Evolutionary conservation across 495 filamentous ascomycete species (phyloP), one percentile per base, ranked within the genome.

Genomic region (Aspergillus sparsus): DNA sequence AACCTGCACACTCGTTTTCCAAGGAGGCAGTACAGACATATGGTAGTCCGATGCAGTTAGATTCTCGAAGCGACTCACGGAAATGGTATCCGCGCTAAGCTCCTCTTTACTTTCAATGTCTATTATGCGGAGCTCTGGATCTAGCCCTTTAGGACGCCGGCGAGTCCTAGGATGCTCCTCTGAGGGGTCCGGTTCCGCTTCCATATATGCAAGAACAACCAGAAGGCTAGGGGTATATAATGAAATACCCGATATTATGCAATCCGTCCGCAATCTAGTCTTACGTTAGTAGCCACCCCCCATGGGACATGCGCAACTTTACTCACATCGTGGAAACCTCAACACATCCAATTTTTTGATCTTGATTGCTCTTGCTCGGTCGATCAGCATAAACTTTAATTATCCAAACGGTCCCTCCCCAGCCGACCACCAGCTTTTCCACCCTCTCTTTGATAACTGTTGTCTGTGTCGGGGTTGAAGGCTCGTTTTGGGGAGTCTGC

Each of bases 321-420:
- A 27, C 91, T 74, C 71, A 96, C 90, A 94, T 91, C 67, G 93
- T 94, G 57, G 91, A 82, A 64, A 97, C 92, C 64, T 97, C 91
- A 35, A 90, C 92, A 67, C 85, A 85, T 13, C 90, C 93, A 66
- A 87, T 82, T 57, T 83, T 87, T 62, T 82, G 83, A 65, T 91
- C 87, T 42, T 88, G 87, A 12, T 81, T 84, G 55, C 88, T 81
- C 68, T 87, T 92, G 27, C 85, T 88, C 45, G 83, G 76, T 16
- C 84, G 82, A n/a, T 90, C 88, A 5, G 91, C 87, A 69, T 92
- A 88, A 5, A 98, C 87, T 69, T 97, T 90, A 53, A 98, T 85
- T 39, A 98, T 86, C 94, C 94, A 98, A 41, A 97, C 89, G 7
- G 90, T 96, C 57, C 90, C 89, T 58, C 93, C 94, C 94, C 94